These are phyloP conservation scores for Collybia mongolica DNA, from an alignment of 768 basidiomycete genomes.

Conservation along the genomic window DNA sequence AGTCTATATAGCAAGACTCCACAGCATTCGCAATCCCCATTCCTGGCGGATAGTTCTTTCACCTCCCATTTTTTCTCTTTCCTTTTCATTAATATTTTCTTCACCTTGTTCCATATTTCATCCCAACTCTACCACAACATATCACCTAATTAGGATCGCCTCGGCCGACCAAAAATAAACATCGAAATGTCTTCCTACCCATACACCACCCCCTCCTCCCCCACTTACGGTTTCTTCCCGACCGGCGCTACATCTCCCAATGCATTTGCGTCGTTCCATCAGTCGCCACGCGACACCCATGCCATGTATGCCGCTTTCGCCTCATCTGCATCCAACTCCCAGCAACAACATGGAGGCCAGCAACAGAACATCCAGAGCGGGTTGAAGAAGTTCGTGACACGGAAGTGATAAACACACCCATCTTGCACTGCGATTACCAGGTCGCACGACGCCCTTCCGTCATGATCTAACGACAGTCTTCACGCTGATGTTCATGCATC, in stretches of 20 bases:
- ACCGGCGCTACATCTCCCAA: conserved; percentile 53
- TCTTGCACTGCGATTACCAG: not conserved
- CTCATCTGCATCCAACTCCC: conserved; percentile 17
- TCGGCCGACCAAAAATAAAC: conserved; percentile 12
- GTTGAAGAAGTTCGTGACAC: conserved; percentile 31
- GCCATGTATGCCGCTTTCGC: conserved; percentile 55
- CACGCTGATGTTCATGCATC: not conserved
- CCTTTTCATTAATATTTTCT: conserved; percentile 6
- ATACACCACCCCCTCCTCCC: conserved; percentile 48
- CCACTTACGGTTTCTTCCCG: conserved; percentile 62
- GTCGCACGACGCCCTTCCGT: not conserved
- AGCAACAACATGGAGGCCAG: conserved; percentile 11
- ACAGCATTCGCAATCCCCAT: conserved; percentile 1
- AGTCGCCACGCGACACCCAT: conserved; percentile 60
- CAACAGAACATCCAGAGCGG: conserved; percentile 21
- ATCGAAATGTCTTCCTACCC: conserved; percentile 45
- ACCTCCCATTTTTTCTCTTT: conserved; percentile 7
- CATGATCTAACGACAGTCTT: not conserved
- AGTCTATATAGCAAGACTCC: conserved; percentile 13
- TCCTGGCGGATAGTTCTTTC: conserved; percentile 1
- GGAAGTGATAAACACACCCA: conserved; percentile 23
- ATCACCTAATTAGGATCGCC: conserved; percentile 6
- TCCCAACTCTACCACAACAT: conserved; percentile 1
- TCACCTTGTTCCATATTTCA: conserved; percentile 3
- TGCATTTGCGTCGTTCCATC: conserved; percentile 54